These are phyloP conservation scores for Trichoderma sp. DNA, from an alignment of 2,329 filamentous ascomycete species.

Conservation along the genomic window DNA sequence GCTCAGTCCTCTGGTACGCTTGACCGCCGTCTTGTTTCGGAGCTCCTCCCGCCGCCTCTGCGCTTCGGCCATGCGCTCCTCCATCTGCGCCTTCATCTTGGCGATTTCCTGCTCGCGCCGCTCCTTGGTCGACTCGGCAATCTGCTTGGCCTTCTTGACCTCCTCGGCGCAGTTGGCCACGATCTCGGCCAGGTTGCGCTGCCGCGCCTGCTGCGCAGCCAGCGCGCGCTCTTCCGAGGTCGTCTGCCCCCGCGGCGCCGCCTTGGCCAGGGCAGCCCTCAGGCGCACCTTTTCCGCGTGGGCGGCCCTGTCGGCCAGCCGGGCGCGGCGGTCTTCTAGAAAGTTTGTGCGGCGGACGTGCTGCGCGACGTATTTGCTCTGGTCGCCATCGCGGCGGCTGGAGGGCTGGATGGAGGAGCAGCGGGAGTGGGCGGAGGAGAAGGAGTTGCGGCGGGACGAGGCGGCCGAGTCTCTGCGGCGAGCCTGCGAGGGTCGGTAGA, in stretches of 20 bases:
- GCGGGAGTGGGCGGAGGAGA: slow-evolving; percentile 74
- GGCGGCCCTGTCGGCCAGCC: slow-evolving; percentile 76
- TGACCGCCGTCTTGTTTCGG: slow-evolving; percentile 55
- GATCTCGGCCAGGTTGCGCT: slow-evolving; percentile 80
- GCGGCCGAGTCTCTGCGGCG: slow-evolving; percentile 75
- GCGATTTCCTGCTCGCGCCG: slow-evolving; percentile 74
- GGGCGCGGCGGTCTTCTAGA: slow-evolving; percentile 76
- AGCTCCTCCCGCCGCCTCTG: slow-evolving; percentile 70
- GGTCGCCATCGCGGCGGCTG: slow-evolving; percentile 52
- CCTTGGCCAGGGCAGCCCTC: slow-evolving; percentile 73
- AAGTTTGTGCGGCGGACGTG: slow-evolving; percentile 79
- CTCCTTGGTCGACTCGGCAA: slow-evolving; percentile 81
- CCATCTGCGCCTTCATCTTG: slow-evolving; percentile 72
- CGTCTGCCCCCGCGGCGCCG: slow-evolving; percentile 63
- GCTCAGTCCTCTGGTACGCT: slow-evolving; percentile 58
- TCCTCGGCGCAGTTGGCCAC: slow-evolving; percentile 81
- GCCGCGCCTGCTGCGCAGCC: slow-evolving; percentile 75
- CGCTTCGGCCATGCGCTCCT: slow-evolving; percentile 77
- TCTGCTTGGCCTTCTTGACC: slow-evolving; percentile 77
- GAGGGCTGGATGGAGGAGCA: slow-evolving; percentile 61
- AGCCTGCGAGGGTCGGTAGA: slow-evolving; percentile 67
- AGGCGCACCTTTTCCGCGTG: slow-evolving; percentile 83
- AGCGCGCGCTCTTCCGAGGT: slow-evolving; percentile 75
- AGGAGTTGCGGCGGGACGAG: slow-evolving; percentile 77
- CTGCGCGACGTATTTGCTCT: slow-evolving; percentile 77